A percentile compares a stretch with the other conserved stretches of the same genome.
Evolutionary conservation across 2,329 filamentous ascomycete species (phyloP).

Genomic region (Cladosporium cucumerinum): DNA sequence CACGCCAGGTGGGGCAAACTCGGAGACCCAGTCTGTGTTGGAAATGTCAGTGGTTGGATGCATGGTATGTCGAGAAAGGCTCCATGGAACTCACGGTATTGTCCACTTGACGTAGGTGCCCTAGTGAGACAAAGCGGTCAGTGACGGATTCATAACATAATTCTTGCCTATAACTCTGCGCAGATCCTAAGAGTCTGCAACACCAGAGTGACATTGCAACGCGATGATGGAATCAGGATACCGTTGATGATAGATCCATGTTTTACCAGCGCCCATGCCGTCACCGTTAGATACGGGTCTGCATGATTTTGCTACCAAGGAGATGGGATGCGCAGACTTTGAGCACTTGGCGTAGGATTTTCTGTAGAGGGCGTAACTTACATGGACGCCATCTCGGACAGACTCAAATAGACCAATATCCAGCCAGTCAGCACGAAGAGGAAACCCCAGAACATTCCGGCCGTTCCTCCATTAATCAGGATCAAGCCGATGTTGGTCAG

Average conservation of each 20-base stretch:
- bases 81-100: conserved; percentile 3
- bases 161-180: neutral
- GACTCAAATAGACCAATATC: conserved; percentile 26
- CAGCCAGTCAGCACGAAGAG: conserved; percentile 30
- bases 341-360: too few species aligned
- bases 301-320: too few species aligned
- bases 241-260: too few species aligned
- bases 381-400: conserved; percentile 37
- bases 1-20: conserved; percentile 20
- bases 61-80: neutral
- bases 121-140: conserved; percentile 18
- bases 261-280: too few species aligned
- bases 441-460: conserved; percentile 32
- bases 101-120: conserved; percentile 19
- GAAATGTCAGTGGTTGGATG: neutral
- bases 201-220: too few species aligned
- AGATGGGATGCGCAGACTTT: too few species aligned
- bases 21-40: conserved; percentile 23
- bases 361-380: too few species aligned
- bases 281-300: too few species aligned
- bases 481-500: conserved; percentile 19
- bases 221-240: too few species aligned
- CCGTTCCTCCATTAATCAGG: conserved; percentile 33
- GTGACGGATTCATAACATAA: neutral
- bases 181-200: too few species aligned